Conservation (phyloP, 129 eudicot species). For the Pulicaria dysenterica region DNA sequence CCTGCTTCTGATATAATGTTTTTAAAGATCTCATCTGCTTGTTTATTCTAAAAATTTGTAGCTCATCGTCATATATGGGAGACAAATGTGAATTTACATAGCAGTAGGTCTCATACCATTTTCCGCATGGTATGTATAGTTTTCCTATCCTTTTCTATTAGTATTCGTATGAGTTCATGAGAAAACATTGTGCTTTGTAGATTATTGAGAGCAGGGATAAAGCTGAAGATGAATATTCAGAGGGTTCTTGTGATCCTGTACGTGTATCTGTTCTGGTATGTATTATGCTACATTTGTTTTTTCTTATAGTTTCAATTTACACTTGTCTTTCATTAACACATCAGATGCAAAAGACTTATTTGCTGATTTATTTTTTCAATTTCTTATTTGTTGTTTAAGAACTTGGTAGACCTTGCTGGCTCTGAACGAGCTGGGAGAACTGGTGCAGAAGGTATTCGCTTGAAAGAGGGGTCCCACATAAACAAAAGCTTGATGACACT, state of each 20-base stretch:
- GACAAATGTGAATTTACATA: slow-evolving; percentile 94
- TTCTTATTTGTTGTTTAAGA: slow-evolving; percentile 41
- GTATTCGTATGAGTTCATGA: background rate
- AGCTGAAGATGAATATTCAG: slow-evolving; percentile 64
- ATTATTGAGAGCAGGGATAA: slow-evolving; percentile 97
- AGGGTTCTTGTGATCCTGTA: slow-evolving; percentile 87
- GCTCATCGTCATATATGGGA: slow-evolving; percentile 98
- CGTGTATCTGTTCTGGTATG: slow-evolving; percentile 98
- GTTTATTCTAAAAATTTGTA: slow-evolving; percentile 37
- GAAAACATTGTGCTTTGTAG: slow-evolving; percentile 37
- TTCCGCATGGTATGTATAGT: slow-evolving; percentile 83
- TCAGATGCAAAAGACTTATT: background rate
- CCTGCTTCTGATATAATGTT: background rate
- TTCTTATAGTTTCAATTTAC: too few relatives aligned
- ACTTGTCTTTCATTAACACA: too few relatives aligned
- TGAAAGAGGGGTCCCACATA: slow-evolving; percentile 98
- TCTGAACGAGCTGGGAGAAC: slow-evolving; percentile 99
- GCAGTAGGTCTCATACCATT: slow-evolving; percentile 96
- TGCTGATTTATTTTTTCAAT: slow-evolving; percentile 10
- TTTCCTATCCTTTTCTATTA: slow-evolving; percentile 4
- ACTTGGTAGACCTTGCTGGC: slow-evolving; percentile 97
- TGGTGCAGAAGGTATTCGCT: slow-evolving; percentile 99
- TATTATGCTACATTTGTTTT: background rate
- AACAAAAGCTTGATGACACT: slow-evolving; percentile 97
- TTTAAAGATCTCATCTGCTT: slow-evolving; percentile 8